A percentile compares a stretch with the other conserved stretches of the same genome.
Conservation (phyloP, 1,139 yeast genomes). For the Pichia sp. region DNA sequence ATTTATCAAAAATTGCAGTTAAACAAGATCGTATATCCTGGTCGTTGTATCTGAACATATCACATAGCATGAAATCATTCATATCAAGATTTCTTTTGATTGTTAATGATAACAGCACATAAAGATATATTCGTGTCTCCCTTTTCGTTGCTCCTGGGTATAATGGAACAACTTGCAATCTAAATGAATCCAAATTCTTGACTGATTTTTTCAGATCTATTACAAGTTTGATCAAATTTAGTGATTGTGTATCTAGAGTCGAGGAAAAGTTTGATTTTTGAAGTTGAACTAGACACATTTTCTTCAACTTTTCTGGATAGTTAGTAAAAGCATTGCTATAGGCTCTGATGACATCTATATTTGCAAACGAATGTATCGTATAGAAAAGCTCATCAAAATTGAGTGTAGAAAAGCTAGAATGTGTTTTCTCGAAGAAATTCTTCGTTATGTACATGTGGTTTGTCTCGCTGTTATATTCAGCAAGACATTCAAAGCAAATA, state of each 20-base stretch:
- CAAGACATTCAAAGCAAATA: not conserved
- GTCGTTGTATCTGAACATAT: slow-evolving; percentile 13
- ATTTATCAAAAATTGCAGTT: slow-evolving; percentile 2
- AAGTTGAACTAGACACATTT: not conserved
- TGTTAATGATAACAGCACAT: not conserved
- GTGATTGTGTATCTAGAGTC: not conserved
- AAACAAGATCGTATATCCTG: slow-evolving; percentile 1
- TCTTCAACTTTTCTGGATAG: not conserved
- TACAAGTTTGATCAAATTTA: not conserved
- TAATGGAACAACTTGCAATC: slow-evolving; percentile 6
- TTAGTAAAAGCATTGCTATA: not conserved
- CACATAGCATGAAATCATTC: slow-evolving; percentile 13
- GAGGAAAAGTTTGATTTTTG: not conserved
- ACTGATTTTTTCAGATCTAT: not conserved
- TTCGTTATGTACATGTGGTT: not conserved
- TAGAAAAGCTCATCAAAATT: not conserved
- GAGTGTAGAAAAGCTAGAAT: not conserved
- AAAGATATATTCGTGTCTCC: slow-evolving; percentile 6
- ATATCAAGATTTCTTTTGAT: not conserved
- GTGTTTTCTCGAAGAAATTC: not conserved
- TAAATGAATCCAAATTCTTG: not conserved
- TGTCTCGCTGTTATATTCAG: not conserved
- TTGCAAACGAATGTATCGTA: not conserved
- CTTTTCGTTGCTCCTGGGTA: slow-evolving; percentile 12
- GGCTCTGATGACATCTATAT: not conserved